phyloP scores from a whole-genome alignment of 371 early-diverging fungal genomes.

The Mortierella sp. region DNA sequence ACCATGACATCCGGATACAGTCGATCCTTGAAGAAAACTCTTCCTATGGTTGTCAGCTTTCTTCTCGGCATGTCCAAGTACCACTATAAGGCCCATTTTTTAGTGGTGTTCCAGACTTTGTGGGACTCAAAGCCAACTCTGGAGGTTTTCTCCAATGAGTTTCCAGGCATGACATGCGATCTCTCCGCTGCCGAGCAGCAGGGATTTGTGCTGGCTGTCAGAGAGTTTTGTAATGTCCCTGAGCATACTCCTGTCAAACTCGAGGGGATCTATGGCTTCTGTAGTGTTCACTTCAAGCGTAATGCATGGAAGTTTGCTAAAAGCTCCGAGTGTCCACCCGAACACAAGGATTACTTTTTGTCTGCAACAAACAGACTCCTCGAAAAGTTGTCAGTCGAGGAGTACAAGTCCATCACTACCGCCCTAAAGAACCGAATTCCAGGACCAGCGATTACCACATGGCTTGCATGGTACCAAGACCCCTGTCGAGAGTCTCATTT shows the following conservation, averaged over 20 bases:
- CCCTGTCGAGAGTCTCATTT: too few relatives aligned
- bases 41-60: conserved; percentile 4
- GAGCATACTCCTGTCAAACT: background rate
- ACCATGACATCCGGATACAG: conserved; percentile 5
- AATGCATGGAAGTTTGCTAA: background rate
- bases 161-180: conserved; percentile 6
- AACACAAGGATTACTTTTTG: conserved; percentile 2
- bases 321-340: background rate
- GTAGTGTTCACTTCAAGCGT: background rate
- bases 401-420: too few relatives aligned
- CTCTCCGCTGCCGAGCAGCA: background rate
- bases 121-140: background rate
- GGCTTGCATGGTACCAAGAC: too few relatives aligned
- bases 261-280: conserved; percentile 1
- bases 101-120: background rate
- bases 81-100: conserved; percentile 6
- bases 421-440: too few relatives aligned
- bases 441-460: too few relatives aligned
- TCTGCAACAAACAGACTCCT: too few relatives aligned
- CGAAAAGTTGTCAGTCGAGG: too few relatives aligned
- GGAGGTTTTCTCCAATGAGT: conserved; percentile 1
- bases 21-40: background rate
- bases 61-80: background rate
- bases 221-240: background rate
- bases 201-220: background rate